Percentiles rank a stretch among this genome's conserved stretches.
These are phyloP conservation scores for Suillus lakei DNA, from an alignment of 768 basidiomycete species.

Conservation along the genomic window DNA sequence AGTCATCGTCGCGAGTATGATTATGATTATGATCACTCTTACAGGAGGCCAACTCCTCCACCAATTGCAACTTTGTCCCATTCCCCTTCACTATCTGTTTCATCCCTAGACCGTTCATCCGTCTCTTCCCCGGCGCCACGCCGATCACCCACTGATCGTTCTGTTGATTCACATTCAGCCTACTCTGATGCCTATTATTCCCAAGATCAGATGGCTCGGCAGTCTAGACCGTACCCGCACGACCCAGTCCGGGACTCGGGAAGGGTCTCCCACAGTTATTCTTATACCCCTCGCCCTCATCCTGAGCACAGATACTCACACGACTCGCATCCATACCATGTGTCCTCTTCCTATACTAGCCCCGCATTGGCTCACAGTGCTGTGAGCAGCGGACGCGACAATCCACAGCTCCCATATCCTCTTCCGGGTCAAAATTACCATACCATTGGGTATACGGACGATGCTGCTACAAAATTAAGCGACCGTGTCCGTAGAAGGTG, in stretches of 20 bases:
- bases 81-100: slow-evolving; percentile 64
- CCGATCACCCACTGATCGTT: slow-evolving; percentile 41
- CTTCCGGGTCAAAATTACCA: slow-evolving; percentile 44
- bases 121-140: slow-evolving; percentile 62
- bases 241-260: slow-evolving; percentile 37
- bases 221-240: slow-evolving; percentile 37
- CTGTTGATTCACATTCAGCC: slow-evolving; percentile 31
- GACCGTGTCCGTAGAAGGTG: slow-evolving; percentile 78
- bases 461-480: slow-evolving; percentile 80
- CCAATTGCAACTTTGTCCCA: slow-evolving; percentile 56
- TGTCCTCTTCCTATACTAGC: slow-evolving; percentile 29
- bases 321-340: slow-evolving; percentile 38
- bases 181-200: slow-evolving; percentile 46
- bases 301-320: slow-evolving; percentile 37
- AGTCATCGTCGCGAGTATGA: slow-evolving; percentile 44
- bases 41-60: slow-evolving; percentile 49
- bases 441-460: slow-evolving; percentile 64
- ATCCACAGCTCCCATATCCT: slow-evolving; percentile 37
- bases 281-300: slow-evolving; percentile 31
- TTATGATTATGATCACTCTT: slow-evolving; percentile 44
- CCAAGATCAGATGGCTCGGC: slow-evolving; percentile 38
- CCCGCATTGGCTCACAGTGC: slow-evolving; percentile 30
- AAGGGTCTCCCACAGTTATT: slow-evolving; percentile 41
- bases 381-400: slow-evolving; percentile 24
- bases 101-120: slow-evolving; percentile 63